Evolutionary conservation across 2,329 filamentous ascomycete species (phyloP).

Genomic region (Colletotrichum chlorophyti): DNA sequence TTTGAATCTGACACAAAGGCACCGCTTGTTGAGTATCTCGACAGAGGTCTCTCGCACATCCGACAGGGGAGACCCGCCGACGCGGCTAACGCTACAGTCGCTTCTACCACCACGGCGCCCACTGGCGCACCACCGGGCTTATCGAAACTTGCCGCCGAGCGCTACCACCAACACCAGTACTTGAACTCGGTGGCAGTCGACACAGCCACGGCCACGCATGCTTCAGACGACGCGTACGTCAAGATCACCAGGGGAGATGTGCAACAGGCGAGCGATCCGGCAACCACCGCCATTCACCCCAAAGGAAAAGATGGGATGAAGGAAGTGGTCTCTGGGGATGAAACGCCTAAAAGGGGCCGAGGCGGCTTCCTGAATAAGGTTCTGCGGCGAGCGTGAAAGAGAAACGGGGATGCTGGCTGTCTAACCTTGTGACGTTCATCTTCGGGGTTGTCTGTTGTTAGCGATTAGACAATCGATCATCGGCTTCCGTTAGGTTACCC

Average conservation of each 20-base stretch:
- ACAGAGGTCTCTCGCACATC: constrained; percentile 53
- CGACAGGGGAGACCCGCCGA: constrained; percentile 35
- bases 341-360: constrained; percentile 36
- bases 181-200: constrained; percentile 31
- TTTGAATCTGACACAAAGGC: constrained; percentile 48
- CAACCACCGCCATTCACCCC: background rate
- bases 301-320: constrained; percentile 19
- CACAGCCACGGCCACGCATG: background rate
- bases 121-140: constrained; percentile 32
- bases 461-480: too few species aligned
- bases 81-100: background rate
- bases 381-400: constrained; percentile 37
- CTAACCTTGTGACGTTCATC: constrained; percentile 3
- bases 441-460: too few species aligned
- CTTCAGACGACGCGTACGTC: constrained; percentile 28
- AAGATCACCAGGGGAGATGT: constrained; percentile 32
- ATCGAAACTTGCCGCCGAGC: constrained; percentile 39
- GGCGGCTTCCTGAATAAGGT: constrained; percentile 44
- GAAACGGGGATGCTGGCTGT: background rate
- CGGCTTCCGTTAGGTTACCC: too few species aligned
- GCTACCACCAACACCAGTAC: constrained; percentile 29
- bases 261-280: constrained; percentile 19
- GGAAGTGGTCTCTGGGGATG: constrained; percentile 11
- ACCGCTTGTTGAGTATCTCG: constrained; percentile 55
- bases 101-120: constrained; percentile 29